Conservation (phyloP, 2,329 filamentous ascomycete genomes). For the Aspergillus sp. region DNA sequence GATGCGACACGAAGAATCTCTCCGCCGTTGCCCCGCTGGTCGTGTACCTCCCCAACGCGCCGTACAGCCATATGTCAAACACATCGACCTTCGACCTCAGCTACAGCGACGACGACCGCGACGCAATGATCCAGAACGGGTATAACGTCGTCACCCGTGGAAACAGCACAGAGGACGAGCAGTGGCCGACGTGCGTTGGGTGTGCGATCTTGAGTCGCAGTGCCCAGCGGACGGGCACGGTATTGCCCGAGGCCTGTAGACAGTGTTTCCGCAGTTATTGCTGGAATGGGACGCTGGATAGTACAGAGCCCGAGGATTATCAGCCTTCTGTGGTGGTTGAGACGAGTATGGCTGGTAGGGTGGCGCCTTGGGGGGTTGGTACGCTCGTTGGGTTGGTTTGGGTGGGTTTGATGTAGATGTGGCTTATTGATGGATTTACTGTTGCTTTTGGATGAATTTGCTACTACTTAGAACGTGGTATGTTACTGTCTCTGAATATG, state of each 20-base stretch:
- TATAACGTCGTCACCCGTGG: conserved; percentile 81
- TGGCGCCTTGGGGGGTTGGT: too few relatives aligned
- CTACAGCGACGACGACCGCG: conserved; percentile 66
- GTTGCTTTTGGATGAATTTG: too few relatives aligned
- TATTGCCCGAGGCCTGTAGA: conserved; percentile 69
- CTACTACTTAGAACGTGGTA: too few relatives aligned
- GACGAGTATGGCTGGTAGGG: too few relatives aligned
- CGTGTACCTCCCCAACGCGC: conserved; percentile 85
- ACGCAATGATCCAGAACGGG: conserved; percentile 82
- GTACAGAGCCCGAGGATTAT: too few relatives aligned
- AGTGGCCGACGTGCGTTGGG: conserved; percentile 82
- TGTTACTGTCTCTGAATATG: too few relatives aligned
- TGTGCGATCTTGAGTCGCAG: conserved; percentile 82
- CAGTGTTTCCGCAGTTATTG: conserved; percentile 81
- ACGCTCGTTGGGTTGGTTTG: too few relatives aligned
- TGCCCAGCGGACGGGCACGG: conserved; percentile 67
- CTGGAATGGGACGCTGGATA: conserved; percentile 72
- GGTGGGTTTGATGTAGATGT: too few relatives aligned
- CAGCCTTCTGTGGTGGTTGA: too few relatives aligned
- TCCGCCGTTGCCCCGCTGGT: conserved; percentile 55
- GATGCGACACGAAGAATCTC: conserved; percentile 67
- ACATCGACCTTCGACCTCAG: conserved; percentile 70
- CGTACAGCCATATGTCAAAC: conserved; percentile 76
- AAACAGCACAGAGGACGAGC: conserved; percentile 70
- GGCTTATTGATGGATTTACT: too few relatives aligned